Evolutionary conservation across 2,329 filamentous ascomycete genomes (phyloP), one percentile per base, ranked within the genome.

Genomic region (Shiraia bambusicola): DNA sequence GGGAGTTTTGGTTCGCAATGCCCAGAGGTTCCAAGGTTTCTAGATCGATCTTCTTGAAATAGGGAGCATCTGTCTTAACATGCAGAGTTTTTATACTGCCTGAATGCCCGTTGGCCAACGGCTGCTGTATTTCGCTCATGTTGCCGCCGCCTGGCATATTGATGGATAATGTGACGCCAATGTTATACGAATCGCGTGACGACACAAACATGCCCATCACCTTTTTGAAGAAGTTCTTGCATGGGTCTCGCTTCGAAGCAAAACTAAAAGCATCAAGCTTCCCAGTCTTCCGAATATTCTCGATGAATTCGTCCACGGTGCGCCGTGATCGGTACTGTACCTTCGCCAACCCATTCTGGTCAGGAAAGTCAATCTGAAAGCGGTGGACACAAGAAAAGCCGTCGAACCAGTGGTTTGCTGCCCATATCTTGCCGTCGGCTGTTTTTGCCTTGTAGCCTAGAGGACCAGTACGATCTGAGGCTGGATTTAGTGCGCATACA

Each of bases 351-450:
- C 58, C 59, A 13, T 68, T 42, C 0, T 60, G 52, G 3, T 67
- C 56, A 0, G 76, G 61, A 3, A 81, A 56, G 28, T 64, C 59
- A 24, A 92, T 85, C 42, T 88, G 77, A 61, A 92, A 92, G 19
- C 80, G 81, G 68, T 92, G 86, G 1, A 81, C 75, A 40, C 87
- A 80, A 3, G 81, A 78, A 44, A 89, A 82, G 5, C 86, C 86
- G 61, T 93, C 88, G 53, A 93, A 93, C 88, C 88, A 93, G 64
- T 93, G 87, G 1, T 76, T 79, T 10, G 84, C 74, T 24, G 75
- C 72, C 56, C 83, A 83, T 0, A 75, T 79, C 11, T 68, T 69
- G n/a, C 82, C 81, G 3, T 74, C 73, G 2, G 78, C 67, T 1
- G 80, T 82, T n/a, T 82, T 73, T 3, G 89, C 69, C 27, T 77